A percentile compares a stretch with the other conserved stretches of the same genome.
Conservation (phyloP, 305 asterid species). For the Fraxinus paxiana region DNA sequence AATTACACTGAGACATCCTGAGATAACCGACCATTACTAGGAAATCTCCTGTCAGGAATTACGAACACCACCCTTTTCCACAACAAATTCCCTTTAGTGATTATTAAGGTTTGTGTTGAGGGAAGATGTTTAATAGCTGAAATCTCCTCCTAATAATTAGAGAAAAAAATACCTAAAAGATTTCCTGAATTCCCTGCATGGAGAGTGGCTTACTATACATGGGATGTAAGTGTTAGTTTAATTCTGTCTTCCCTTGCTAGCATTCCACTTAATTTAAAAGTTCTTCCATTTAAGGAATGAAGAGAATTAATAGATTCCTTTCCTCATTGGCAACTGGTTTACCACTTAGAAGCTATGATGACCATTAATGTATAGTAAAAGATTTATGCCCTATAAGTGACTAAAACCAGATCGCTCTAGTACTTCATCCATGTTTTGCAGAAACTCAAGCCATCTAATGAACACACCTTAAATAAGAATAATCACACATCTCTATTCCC, state of each 20-base stretch:
- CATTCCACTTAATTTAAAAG: neutral
- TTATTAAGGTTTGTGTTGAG: neutral
- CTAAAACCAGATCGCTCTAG: neutral
- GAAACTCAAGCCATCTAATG: neutral
- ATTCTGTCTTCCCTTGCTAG: neutral
- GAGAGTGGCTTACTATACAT: neutral
- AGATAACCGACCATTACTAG: neutral
- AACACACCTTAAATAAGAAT: neutral
- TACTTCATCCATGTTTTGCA: neutral
- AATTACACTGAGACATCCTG: neutral
- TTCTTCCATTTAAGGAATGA: neutral
- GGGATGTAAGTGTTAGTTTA: neutral
- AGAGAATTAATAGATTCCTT: neutral
- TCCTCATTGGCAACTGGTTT: neutral
- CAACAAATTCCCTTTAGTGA: neutral
- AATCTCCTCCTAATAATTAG: neutral
- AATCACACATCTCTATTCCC: neutral
- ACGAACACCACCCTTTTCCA: neutral
- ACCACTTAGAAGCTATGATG: neutral
- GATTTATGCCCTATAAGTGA: neutral
- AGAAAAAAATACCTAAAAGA: neutral
- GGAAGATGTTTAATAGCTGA: neutral
- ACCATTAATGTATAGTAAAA: neutral
- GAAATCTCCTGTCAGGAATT: neutral
- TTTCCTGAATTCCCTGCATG: neutral